A percentile compares a stretch with the other conserved stretches of the same genome.
Conservation (phyloP, 768 basidiomycete genomes). For the Cystobasidiopsis lactophilus region DNA sequence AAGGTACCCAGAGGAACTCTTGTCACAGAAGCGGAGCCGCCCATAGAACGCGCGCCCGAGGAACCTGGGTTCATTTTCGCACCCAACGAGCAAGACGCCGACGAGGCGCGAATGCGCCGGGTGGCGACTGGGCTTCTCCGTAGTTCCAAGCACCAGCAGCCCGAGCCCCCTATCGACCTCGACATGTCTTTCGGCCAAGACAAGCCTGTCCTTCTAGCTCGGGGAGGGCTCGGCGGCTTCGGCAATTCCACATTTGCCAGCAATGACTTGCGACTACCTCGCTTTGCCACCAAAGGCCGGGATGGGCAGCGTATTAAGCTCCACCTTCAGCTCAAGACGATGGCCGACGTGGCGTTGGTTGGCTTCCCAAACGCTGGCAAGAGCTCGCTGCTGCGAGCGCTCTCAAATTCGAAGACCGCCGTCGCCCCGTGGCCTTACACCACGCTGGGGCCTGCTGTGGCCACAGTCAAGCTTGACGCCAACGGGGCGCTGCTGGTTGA, state of each 20-base stretch:
- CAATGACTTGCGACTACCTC: constrained; percentile 45
- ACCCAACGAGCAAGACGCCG: too few species aligned
- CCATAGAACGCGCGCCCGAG: too few species aligned
- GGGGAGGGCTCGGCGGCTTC: constrained; percentile 55
- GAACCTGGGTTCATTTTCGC: too few species aligned
- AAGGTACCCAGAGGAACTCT: too few species aligned
- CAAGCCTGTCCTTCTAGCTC: constrained; percentile 14
- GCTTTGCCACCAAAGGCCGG: constrained; percentile 58
- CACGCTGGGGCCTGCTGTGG: constrained; percentile 80
- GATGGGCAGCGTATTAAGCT: constrained; percentile 57
- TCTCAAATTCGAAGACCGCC: constrained; percentile 66
- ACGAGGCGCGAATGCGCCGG: too few species aligned
- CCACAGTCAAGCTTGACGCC: constrained; percentile 36
- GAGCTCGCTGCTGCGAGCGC: constrained; percentile 69
- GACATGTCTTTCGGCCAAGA: constrained; percentile 11
- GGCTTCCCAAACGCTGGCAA: constrained; percentile 78
- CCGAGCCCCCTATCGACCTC: constrained; percentile 11
- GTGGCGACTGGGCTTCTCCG: too few species aligned
- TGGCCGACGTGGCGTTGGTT: constrained; percentile 86
- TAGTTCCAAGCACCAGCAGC: too few species aligned
- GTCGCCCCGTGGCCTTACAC: constrained; percentile 87
- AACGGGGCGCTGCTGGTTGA: constrained; percentile 21
- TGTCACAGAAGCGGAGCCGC: too few species aligned
- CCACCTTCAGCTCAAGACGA: constrained; percentile 73
- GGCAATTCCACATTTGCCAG: constrained; percentile 75